A percentile compares a stretch with the other conserved stretches of the same genome.
These are phyloP conservation scores for Phytophthora citricola DNA, from an alignment of 352 stramenopile species.

Conservation along the genomic window DNA sequence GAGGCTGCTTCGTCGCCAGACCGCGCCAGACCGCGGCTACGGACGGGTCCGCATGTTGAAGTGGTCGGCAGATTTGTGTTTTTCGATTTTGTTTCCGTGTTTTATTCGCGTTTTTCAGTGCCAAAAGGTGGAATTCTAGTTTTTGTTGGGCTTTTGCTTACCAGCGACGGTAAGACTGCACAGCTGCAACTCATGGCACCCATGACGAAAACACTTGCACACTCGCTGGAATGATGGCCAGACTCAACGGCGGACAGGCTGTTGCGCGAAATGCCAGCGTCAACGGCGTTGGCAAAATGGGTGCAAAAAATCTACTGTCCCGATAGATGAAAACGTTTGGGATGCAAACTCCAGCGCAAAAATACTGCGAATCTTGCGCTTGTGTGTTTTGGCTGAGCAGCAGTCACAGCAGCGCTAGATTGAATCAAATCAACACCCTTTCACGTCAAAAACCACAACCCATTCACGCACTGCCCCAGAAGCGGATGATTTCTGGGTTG, in stretches of 20 bases:
- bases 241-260: slow-evolving; percentile 18
- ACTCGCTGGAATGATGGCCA: slow-evolving; percentile 16
- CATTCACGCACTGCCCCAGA: slow-evolving; percentile 18
- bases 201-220: slow-evolving; percentile 4
- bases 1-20: slow-evolving; percentile 22
- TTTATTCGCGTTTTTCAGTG: too few relatives aligned
- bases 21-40: slow-evolving; percentile 13
- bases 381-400: background rate
- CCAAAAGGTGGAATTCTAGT: too few relatives aligned
- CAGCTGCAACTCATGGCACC: slow-evolving; percentile 3
- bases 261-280: slow-evolving; percentile 12
- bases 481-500: slow-evolving; percentile 41
- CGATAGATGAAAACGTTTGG: too few relatives aligned
- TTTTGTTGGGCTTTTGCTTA: too few relatives aligned
- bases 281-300: background rate
- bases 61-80: slow-evolving; percentile 22
- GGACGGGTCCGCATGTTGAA: slow-evolving; percentile 24
- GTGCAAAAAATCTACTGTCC: slow-evolving; percentile 2
- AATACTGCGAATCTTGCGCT: background rate
- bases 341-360: too few relatives aligned
- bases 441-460: slow-evolving; percentile 30
- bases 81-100: slow-evolving; percentile 1
- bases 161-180: slow-evolving; percentile 2
- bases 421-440: slow-evolving; percentile 20
- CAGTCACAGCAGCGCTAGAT: background rate